A percentile compares a stretch with the other conserved stretches of the same genome.
Evolutionary conservation across 768 basidiomycete species (phyloP).

Genomic region (Rhodotorula babjevae): DNA sequence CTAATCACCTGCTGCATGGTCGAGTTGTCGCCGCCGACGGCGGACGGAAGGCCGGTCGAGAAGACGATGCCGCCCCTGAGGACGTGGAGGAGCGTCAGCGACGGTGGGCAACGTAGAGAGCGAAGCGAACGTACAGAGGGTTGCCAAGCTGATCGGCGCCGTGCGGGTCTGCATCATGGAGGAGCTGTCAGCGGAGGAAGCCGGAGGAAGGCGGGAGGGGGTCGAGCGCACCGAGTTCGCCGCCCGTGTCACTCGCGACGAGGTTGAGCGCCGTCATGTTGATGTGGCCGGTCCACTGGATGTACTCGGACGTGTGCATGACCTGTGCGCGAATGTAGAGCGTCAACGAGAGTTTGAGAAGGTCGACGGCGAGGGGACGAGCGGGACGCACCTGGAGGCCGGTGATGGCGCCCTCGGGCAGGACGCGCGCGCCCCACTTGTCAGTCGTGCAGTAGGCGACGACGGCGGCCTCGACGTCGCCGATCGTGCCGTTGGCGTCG

Average conservation of each 20-base stretch:
- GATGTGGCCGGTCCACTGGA: slow-evolving; percentile 56
- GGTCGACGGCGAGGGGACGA: too few species aligned
- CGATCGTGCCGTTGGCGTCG: slow-evolving; percentile 5
- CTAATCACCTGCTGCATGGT: slow-evolving; percentile 47
- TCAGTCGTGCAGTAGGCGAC: slow-evolving; percentile 42
- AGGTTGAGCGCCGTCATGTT: slow-evolving; percentile 60
- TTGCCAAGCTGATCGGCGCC: slow-evolving; percentile 70
- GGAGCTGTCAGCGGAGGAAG: not conserved
- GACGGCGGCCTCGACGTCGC: slow-evolving; percentile 26
- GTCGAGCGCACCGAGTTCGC: slow-evolving; percentile 50
- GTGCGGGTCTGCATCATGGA: slow-evolving; percentile 52
- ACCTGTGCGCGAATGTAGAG: not conserved
- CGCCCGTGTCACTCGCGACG: slow-evolving; percentile 57
- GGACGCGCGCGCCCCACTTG: slow-evolving; percentile 64
- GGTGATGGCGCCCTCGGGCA: slow-evolving; percentile 59
- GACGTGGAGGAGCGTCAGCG: not conserved
- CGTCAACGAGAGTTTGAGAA: not conserved
- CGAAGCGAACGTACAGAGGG: slow-evolving; percentile 8
- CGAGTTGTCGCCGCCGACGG: slow-evolving; percentile 23
- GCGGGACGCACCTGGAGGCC: slow-evolving; percentile 49
- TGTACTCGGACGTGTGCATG: slow-evolving; percentile 49
- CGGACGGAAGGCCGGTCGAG: not conserved
- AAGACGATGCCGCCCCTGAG: slow-evolving; percentile 7
- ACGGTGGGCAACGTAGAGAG: too few species aligned
- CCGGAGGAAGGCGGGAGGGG: not conserved